phyloP scores from a whole-genome alignment of 768 basidiomycete species.

The Pleurotus tuoliensis region DNA sequence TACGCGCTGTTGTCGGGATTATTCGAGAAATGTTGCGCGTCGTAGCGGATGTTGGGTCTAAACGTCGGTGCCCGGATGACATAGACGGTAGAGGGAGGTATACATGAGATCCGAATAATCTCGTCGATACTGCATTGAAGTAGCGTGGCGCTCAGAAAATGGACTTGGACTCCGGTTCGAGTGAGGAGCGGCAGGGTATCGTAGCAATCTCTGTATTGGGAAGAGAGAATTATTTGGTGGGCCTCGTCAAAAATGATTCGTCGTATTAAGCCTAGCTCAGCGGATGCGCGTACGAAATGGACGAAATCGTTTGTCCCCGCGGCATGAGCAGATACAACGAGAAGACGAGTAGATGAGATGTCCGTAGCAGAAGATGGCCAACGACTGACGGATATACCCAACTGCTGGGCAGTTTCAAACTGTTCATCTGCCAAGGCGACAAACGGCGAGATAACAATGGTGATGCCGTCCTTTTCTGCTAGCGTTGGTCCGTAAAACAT shows the following conservation, averaged over 20 bases:
- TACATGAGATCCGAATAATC: too few relatives aligned
- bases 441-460: not conserved
- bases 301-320: not conserved
- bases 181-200: not conserved
- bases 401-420: not conserved
- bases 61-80: too few relatives aligned
- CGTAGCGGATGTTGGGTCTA: too few relatives aligned
- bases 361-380: not conserved
- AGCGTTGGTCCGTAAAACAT: not conserved
- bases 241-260: slow-evolving; percentile 6
- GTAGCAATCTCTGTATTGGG: not conserved
- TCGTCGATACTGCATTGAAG: not conserved
- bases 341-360: not conserved
- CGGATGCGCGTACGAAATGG: not conserved
- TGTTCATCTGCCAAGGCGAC: not conserved
- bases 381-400: not conserved
- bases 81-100: too few relatives aligned
- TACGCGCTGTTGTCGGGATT: too few relatives aligned
- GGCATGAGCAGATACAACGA: slow-evolving; percentile 3
- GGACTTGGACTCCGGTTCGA: not conserved
- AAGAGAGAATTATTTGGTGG: slow-evolving; percentile 2
- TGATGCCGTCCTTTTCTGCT: not conserved
- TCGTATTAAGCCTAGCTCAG: not conserved
- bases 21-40: too few relatives aligned
- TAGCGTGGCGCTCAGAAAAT: slow-evolving; percentile 3